Base-by-base conservation (phyloP, 2,329 filamentous ascomycete species). In the Stachybotrys chlorohalonatus region DNA sequence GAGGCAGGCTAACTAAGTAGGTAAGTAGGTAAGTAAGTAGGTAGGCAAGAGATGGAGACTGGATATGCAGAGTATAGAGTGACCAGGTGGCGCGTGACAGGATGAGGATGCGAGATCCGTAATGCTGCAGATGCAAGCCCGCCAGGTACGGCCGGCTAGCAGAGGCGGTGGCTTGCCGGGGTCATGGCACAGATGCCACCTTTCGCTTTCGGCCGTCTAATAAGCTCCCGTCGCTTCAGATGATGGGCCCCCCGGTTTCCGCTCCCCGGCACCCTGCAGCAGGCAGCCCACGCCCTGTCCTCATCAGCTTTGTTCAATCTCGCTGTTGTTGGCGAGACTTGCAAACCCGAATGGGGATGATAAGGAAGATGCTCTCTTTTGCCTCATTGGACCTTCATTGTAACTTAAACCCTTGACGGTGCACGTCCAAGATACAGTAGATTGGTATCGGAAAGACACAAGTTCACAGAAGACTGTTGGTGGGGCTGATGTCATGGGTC, bases 151-250 rank as follows among this genome's bases (percentile, higher is more conserved):
- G 36, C 13, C 13, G 24, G 24, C 24, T 24, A 24, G 24, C 24
- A 24, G 24, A 24, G 24, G 24, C 4, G 24, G 24, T 24, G 24
- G 24, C 24, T 24, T 24, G 36, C 8, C 36, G 13, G 36, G 36
- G 36, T 5, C 39, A n/a, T 53, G 51, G 39, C 39, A 51, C 45
- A 54, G 42, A 58, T 59, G 57, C 57, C 57, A 57, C 57, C 54
- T 59, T 59, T 54, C 57, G 57, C 55, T 32, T 59, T 53, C 52
- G n/a, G 46, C 47, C n/a, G n/a, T 30, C 24, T n/a, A 48, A 16
- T n/a, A 16, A 48, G 47, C 47, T 16, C 24, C 47, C 47, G 24
- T 9, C n/a, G n/a, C 5, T 46, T 2, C 42, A 46, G 11, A 46
- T n/a, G 42, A n/a, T n/a, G 11, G 42, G 9, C 36, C 36, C 36